Evolutionary conservation across 2,329 filamentous ascomycete genomes (phyloP).

Genomic region (Pyrenochaeta sp.): DNA sequence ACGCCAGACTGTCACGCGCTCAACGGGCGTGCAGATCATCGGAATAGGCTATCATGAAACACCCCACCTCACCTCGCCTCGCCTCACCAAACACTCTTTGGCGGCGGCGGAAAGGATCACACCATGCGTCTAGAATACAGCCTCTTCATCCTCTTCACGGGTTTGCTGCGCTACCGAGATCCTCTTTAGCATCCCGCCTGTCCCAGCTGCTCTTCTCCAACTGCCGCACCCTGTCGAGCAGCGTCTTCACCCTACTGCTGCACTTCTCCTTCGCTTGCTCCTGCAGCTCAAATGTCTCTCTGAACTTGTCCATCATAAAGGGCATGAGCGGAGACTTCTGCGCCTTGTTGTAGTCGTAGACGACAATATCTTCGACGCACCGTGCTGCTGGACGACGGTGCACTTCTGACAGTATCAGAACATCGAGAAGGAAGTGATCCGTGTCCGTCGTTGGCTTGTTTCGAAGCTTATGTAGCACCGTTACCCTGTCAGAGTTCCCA

Average conservation of each 20-base stretch:
- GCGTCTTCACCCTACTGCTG: slow-evolving; percentile 61
- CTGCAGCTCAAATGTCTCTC: slow-evolving; percentile 67
- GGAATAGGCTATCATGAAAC: slow-evolving; percentile 16
- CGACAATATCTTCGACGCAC: slow-evolving; percentile 78
- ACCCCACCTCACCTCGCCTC: slow-evolving; percentile 9
- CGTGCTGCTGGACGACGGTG: slow-evolving; percentile 77
- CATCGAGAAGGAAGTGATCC: slow-evolving; percentile 67
- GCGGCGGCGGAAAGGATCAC: slow-evolving; percentile 20
- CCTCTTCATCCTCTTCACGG: slow-evolving; percentile 1
- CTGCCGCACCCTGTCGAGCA: slow-evolving; percentile 58
- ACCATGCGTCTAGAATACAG: slow-evolving; percentile 12
- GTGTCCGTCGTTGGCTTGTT: slow-evolving; percentile 58
- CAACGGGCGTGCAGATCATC: slow-evolving; percentile 48
- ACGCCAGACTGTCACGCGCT: slow-evolving; percentile 45
- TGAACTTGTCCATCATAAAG: slow-evolving; percentile 70
- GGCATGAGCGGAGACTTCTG: slow-evolving; percentile 65
- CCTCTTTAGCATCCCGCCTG: slow-evolving; percentile 73
- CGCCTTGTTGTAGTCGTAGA: slow-evolving; percentile 74
- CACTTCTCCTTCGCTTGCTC: slow-evolving; percentile 65
- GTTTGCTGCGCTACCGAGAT: slow-evolving; percentile 56
- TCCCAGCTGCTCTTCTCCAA: slow-evolving; percentile 82
- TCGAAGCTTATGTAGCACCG: slow-evolving; percentile 81
- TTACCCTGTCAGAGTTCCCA: slow-evolving; percentile 60
- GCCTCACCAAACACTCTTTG: not conserved
- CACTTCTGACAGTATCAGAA: slow-evolving; percentile 76